Evolutionary conservation across 441 rosid species (phyloP), one percentile per base, ranked within the genome.

Genomic region (Hura crepitans): DNA sequence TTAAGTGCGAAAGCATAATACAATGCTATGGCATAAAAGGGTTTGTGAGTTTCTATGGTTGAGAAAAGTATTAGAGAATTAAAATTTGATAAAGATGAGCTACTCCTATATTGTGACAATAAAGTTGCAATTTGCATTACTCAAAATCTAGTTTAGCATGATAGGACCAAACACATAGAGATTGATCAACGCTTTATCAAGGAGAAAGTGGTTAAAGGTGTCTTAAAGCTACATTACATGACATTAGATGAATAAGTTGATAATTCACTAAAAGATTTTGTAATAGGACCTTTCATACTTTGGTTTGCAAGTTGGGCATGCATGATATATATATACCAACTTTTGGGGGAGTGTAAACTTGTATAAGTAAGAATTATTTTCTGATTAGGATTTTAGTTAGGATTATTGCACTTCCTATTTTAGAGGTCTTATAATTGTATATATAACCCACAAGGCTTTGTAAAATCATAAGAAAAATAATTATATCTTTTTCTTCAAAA

Each of bases 301-400:
- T 61, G 35, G 65, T 61, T 18, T 61, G 65, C 28, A 59, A 59
- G 64, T 31, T 59, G 64, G 64, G 45, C 33, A 33, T 33, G 45
- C 12, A 10, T 18, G 65, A 37, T 37, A 61, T 35, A n/a, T 47
- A 61, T 37, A 20, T 25, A 18, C 65, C 65, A 61, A n/a, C 65
- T 18, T 37, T 8, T 4, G 28, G 47, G 65, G 23, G 65, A 61
- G 49, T 61, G 47, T 61, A n/a, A 28, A 61, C 7, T 35, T 28
- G 0, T 61, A 30, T 61, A 20, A 1, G n/a, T 22, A n/a, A 5
- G 39, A 3, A 35, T 6, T 35, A 35, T 35, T 35, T n/a, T n/a
- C n/a, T n/a, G n/a, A n/a, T n/a, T n/a, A n/a, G n/a, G n/a, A n/a
- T n/a, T n/a, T n/a, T n/a, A n/a, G n/a, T n/a, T n/a, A n/a, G n/a